Base-by-base conservation (phyloP, 371 early-diverging fungal genomes). In the Lichtheimia corymbifera region DNA sequence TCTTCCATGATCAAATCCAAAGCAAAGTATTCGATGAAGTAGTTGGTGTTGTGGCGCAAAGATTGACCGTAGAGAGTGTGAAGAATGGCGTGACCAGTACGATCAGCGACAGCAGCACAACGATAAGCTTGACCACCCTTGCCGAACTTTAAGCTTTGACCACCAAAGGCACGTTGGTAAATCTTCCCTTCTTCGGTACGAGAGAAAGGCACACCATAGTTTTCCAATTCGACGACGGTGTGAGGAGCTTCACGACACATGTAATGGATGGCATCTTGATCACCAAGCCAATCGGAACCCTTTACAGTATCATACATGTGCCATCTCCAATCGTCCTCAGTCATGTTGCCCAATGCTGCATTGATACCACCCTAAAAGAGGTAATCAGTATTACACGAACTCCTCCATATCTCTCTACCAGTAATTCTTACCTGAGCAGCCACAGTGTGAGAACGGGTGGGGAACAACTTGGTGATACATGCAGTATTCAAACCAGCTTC, bases 231-330 rank as follows among this genome's bases (percentile, higher is more conserved):
- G 62, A 95, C 89, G 50, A 98, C 98, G 51, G 94, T 87, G 74
- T 90, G 76, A 55, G 97, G 97, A 22, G 98, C 98, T 80, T 98
- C 98, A 67, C 96, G 92, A 74, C 97, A 96, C 95, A 94, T 94
- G 83, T 98, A 98, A 74, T 98, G 98, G 65, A 98, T 98, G 53
- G 98, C 98, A 67, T 98, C 98, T 82, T 98, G 98, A 80, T 98
- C 97, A 76, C 93, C 91, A 56, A 98, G 90, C 98, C 98, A 98
- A 76, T 97, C 98, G 61, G 91, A 90, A 52, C 98, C 98, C 83
- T 98, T 98, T 61, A 98, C 97, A 20, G 98, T 98, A 71, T 98
- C 98, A 74, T 97, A 98, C 97, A 96, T 96, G 75, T 97, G 98
- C 98, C 98, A 98, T 77, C 98, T 87, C 98, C 98, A 97, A 82